phyloP scores from a whole-genome alignment of 2,329 filamentous ascomycete genomes.

The Aspergillus versicolor region DNA sequence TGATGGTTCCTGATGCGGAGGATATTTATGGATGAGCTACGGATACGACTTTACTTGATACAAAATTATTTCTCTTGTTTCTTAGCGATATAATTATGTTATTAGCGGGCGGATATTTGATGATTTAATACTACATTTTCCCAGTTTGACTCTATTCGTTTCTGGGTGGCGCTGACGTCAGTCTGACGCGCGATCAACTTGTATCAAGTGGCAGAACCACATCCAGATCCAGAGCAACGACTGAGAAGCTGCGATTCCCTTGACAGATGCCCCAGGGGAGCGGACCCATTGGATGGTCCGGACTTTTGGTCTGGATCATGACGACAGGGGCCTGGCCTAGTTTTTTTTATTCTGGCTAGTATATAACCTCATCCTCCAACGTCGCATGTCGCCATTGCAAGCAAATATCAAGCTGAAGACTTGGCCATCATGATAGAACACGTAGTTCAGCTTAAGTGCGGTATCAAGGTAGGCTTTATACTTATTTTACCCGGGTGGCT shows the following conservation, averaged over 20 bases:
- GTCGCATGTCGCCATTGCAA: too few relatives aligned
- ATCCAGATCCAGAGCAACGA: neutral
- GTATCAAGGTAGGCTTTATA: conserved; percentile 46
- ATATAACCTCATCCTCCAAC: neutral
- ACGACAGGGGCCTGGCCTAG: neutral
- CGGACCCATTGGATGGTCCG: neutral
- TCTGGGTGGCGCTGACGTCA: conserved; percentile 14
- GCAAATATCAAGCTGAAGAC: neutral
- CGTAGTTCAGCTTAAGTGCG: conserved; percentile 55
- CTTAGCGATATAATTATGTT: neutral
- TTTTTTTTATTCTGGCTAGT: neutral
- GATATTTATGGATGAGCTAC: conserved; percentile 33
- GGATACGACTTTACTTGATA: neutral
- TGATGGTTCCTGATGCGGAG: conserved; percentile 39
- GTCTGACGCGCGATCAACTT: conserved; percentile 7
- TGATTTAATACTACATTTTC: neutral
- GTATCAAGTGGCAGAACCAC: neutral
- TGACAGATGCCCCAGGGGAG: neutral
- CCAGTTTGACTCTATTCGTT: too few relatives aligned
- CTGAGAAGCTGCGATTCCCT: neutral
- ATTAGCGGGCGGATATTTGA: neutral
- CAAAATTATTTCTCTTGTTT: neutral
- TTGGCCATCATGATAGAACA: conserved; percentile 46
- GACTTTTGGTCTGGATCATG: neutral
- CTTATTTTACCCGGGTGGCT: neutral